Percentiles rank a stretch among this genome's conserved stretches.
These are phyloP conservation scores for Aspergillus caelatus DNA, from an alignment of 2,329 filamentous ascomycete genomes.

Conservation along the genomic window DNA sequence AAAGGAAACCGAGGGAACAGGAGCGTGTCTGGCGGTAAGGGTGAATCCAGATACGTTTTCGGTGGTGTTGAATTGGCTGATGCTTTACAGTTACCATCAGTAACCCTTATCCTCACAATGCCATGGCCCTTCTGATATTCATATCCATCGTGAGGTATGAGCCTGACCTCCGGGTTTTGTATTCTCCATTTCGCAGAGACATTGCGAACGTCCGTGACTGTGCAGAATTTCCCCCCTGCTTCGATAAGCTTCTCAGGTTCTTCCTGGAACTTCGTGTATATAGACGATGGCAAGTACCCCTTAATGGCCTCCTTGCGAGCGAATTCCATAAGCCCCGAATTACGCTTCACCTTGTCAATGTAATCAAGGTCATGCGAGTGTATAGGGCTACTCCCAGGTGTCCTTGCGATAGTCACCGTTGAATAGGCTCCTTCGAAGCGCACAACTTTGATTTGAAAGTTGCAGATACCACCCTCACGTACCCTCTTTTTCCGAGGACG, in stretches of 20 bases:
- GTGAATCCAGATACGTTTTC: slow-evolving; percentile 18
- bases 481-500: slow-evolving; percentile 47
- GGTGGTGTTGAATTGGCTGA: slow-evolving; percentile 13
- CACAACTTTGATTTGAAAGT: slow-evolving; percentile 52
- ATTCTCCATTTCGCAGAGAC: slow-evolving; percentile 52
- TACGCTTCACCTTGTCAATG: slow-evolving; percentile 52
- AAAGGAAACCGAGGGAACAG: slow-evolving; percentile 49
- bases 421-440: slow-evolving; percentile 47
- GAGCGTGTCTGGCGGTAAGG: slow-evolving; percentile 43
- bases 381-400: slow-evolving; percentile 41
- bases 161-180: slow-evolving; percentile 45
- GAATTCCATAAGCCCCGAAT: slow-evolving; percentile 52
- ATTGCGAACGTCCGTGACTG: slow-evolving; percentile 52
- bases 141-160: slow-evolving; percentile 50
- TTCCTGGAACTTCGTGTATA: slow-evolving; percentile 52
- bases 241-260: slow-evolving; percentile 48
- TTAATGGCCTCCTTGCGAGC: slow-evolving; percentile 49
- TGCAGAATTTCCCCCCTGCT: slow-evolving; percentile 50
- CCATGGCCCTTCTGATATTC: slow-evolving; percentile 48
- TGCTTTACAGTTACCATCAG: slow-evolving; percentile 17
- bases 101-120: slow-evolving; percentile 37
- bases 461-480: slow-evolving; percentile 50
- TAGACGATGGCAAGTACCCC: slow-evolving; percentile 52
- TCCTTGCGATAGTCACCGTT: slow-evolving; percentile 47
- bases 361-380: slow-evolving; percentile 53